phyloP scores from a whole-genome alignment of 352 stramenopile genomes.

The Aphanomyces cochlioides region DNA sequence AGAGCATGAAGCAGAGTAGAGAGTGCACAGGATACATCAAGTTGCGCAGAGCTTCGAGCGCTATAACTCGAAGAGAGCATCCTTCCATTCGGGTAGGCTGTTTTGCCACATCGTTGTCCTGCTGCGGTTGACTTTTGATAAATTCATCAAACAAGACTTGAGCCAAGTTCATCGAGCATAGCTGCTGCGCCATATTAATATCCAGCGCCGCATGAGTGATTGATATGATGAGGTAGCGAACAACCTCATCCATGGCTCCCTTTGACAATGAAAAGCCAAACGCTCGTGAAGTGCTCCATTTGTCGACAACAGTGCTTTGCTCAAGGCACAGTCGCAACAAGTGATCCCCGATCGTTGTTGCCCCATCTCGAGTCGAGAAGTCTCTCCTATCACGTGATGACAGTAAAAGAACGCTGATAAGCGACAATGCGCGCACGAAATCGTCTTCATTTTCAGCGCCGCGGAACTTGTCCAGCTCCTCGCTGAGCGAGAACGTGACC shows the following conservation, averaged over 20 bases:
- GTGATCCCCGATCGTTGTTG: slow-evolving; percentile 59
- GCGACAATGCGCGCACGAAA: background rate
- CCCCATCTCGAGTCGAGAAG: slow-evolving; percentile 54
- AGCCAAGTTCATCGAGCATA: slow-evolving; percentile 39
- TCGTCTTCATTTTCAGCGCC: slow-evolving; percentile 17
- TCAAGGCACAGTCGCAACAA: slow-evolving; percentile 51
- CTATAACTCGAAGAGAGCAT: slow-evolving; percentile 27
- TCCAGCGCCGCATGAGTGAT: slow-evolving; percentile 63
- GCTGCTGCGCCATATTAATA: slow-evolving; percentile 41
- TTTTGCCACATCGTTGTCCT: background rate
- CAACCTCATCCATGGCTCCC: background rate
- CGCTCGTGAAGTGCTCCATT: slow-evolving; percentile 42
- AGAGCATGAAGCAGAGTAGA: slow-evolving; percentile 34
- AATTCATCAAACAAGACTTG: slow-evolving; percentile 38
- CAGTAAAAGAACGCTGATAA: slow-evolving; percentile 19
- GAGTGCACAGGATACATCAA: slow-evolving; percentile 38
- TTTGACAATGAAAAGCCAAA: slow-evolving; percentile 33
- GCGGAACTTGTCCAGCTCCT: slow-evolving; percentile 14
- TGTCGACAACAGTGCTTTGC: slow-evolving; percentile 43
- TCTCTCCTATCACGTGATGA: slow-evolving; percentile 39
- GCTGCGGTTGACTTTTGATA: slow-evolving; percentile 8
- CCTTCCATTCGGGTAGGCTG: too few species aligned
- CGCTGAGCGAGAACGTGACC: slow-evolving; percentile 10
- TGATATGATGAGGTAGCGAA: slow-evolving; percentile 36
- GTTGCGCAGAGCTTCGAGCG: slow-evolving; percentile 54